Evolutionary conservation across 2,329 filamentous ascomycete genomes (phyloP), one percentile per base, ranked within the genome.

Genomic region (Aspergillus costaricaensis): DNA sequence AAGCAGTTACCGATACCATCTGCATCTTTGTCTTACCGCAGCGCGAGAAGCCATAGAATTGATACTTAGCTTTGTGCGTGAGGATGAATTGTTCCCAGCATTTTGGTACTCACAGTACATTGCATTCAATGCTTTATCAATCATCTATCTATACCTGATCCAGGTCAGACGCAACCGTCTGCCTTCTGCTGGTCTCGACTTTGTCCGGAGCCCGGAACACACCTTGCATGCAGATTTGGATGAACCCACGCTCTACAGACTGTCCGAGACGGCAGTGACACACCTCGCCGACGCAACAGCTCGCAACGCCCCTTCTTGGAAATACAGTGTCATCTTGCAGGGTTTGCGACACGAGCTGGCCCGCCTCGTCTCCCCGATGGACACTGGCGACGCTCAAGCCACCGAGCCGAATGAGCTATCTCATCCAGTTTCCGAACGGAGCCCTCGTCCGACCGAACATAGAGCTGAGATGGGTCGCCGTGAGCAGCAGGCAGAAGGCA

Each of bases 21-120:
- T 69, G 3, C 51, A 55, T 12, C 25, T 63, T 0, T 69, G 67
- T 27, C 49, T 68, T 3, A 57, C 53, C 1, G 64, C 64, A 4
- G 67, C 65, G 4, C 57, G 57, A 19, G 62, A 67, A 8, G 62
- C 67, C 7, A 59, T 69, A 7, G 61, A 67, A 32, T 21, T 67
- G 15, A 62, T 68, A 2, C 59, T 68, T 25, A 61, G 56, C n/a
- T 62, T 68, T 17, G 66, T 64, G 9, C 61, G 64, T 5, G 67
- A 68, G 3, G 63, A 65, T 9, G 62, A 67, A 15, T 47, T 69
- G 9, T 68, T 67, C n/a, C 64, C 60, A 1, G 61, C 66, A 2
- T 69, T 69, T 19, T 69, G 67, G 67, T 69, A 67, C 15, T 67
- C 67, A 1, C 67, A 69, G 50, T 69, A 69, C 14, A 68, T 69